Base-by-base conservation (phyloP, 2,329 filamentous ascomycete species). In the Graphiopsis chlorocephala region DNA sequence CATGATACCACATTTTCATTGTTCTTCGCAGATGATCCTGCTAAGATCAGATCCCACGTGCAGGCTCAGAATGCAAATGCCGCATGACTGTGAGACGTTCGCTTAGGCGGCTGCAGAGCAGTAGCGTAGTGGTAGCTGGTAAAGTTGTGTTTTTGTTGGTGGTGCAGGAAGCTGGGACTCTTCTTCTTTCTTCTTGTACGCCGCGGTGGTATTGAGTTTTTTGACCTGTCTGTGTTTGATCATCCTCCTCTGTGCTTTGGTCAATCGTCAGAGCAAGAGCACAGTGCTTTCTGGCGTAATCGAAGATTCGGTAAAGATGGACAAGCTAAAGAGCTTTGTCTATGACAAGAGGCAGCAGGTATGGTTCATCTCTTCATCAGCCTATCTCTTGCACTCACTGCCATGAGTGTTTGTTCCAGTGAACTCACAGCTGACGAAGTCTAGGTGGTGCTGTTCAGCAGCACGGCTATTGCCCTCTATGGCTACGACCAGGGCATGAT, bases 381-480 rank as follows among this genome's bases (percentile, higher is more conserved):
- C 8, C 47, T 31, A 31, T 31, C 4, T 7, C 29, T 31, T 45
- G 38, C 38, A 45, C n/a, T 42, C 15, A 1, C 17, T 42, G 35
- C 6, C 1, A 2, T 45, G 7, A 42, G 17, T 20, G 38, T 42
- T 42, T 6, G 10, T 31, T 10, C 38, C 20, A 1, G 17, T 35
- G 14, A 12, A 29, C 10, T 20, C 25, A 26, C 60, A 35, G 33
- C 66, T 69, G 20, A 68, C 61, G 38, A 52, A 63, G 12, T 48
- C 15, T 78, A 85, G 73, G 81, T 85, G 65, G 81, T 85, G 52
- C 72, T 83, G 65, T 84, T 85, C 74, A 82, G 80, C 29, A 80
- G 80, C 55, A 84, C 81, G 3, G 83, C 83, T 3, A 84, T 85
- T 66, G 82, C 83, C 62, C 78, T 85, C 56, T 84, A 85, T 77